A percentile compares a stretch with the other conserved stretches of the same genome.
These are phyloP conservation scores for Colletotrichum orchidophilum DNA, from an alignment of 2,329 filamentous ascomycete genomes.

Conservation along the genomic window DNA sequence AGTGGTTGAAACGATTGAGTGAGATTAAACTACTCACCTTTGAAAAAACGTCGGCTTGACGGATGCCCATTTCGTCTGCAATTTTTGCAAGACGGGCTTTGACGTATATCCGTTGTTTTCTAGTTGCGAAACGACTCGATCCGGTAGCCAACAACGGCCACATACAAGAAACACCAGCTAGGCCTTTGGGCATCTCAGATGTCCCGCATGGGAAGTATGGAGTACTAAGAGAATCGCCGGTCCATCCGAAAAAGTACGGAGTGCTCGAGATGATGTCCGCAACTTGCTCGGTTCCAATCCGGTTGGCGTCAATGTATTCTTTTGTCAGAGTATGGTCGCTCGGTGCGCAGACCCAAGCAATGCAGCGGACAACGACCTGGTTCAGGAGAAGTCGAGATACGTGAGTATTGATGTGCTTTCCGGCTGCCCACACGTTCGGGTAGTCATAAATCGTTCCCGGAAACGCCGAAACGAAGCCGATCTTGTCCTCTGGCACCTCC, in stretches of 20 bases:
- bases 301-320: constrained; percentile 35
- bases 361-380: constrained; percentile 36
- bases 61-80: constrained; percentile 38
- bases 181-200: constrained; percentile 37
- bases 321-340: constrained; percentile 36
- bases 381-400: constrained; percentile 37
- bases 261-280: constrained; percentile 36
- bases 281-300: constrained; percentile 35
- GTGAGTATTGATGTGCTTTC: constrained; percentile 38
- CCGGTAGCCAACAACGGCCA: constrained; percentile 38
- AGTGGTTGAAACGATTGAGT: neutral
- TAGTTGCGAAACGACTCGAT: constrained; percentile 35
- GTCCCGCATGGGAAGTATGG: constrained; percentile 39
- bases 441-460: constrained; percentile 35
- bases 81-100: constrained; percentile 35
- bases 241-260: constrained; percentile 38
- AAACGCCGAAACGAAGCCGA: constrained; percentile 33
- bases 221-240: constrained; percentile 36
- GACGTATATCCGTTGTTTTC: constrained; percentile 34
- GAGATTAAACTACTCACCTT: constrained; percentile 14
- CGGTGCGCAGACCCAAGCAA: constrained; percentile 37
- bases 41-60: constrained; percentile 38
- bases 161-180: constrained; percentile 36
- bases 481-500: constrained; percentile 31
- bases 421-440: constrained; percentile 38